These are phyloP conservation scores for Fusarium sp. DNA, from an alignment of 2,329 filamentous ascomycete species.

Conservation along the genomic window DNA sequence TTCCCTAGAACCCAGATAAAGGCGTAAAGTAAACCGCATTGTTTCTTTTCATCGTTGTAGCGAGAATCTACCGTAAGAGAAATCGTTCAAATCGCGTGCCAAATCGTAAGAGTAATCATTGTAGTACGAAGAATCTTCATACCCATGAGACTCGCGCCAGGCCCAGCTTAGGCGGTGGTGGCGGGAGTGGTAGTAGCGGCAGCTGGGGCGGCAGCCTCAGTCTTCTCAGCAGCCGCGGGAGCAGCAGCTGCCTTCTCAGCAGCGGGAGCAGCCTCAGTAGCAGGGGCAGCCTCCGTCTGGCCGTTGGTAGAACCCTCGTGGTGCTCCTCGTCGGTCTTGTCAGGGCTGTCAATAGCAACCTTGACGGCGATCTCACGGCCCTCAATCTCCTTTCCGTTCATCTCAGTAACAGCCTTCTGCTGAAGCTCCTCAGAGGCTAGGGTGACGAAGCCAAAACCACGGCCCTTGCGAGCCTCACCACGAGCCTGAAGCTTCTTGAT, in stretches of 20 bases:
- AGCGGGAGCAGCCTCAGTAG: constrained; percentile 48
- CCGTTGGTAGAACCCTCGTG: constrained; percentile 63
- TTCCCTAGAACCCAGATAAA: constrained; percentile 47
- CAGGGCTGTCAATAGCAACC: constrained; percentile 99
- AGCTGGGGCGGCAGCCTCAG: constrained; percentile 48
- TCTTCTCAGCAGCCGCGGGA: constrained; percentile 40
- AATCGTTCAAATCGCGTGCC: constrained; percentile 59
- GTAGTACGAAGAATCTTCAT: constrained; percentile 45
- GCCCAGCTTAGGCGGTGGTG: constrained; percentile 53
- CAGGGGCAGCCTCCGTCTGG: constrained; percentile 55
- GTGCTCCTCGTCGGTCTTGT: constrained; percentile 91
- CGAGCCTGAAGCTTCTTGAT: constrained; percentile 99
- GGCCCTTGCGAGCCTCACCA: constrained; percentile 98
- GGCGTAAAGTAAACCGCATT: constrained; percentile 46
- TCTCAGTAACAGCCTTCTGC: constrained; percentile 96
- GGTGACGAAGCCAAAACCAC: constrained; percentile 98
- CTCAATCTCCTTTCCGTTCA: constrained; percentile 99
- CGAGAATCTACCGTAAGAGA: constrained; percentile 57
- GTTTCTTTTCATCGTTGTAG: constrained; percentile 51
- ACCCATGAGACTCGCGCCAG: constrained; percentile 46
- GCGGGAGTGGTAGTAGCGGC: constrained; percentile 47
- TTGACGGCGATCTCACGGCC: constrained; percentile 99
- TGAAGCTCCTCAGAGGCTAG: constrained; percentile 95
- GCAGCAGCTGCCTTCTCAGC: constrained; percentile 45
- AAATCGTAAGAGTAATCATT: constrained; percentile 58